Percentiles rank a stretch among this genome's conserved stretches.
Evolutionary conservation across 2,329 filamentous ascomycete species (phyloP).

Genomic region (Xylaria sp.): DNA sequence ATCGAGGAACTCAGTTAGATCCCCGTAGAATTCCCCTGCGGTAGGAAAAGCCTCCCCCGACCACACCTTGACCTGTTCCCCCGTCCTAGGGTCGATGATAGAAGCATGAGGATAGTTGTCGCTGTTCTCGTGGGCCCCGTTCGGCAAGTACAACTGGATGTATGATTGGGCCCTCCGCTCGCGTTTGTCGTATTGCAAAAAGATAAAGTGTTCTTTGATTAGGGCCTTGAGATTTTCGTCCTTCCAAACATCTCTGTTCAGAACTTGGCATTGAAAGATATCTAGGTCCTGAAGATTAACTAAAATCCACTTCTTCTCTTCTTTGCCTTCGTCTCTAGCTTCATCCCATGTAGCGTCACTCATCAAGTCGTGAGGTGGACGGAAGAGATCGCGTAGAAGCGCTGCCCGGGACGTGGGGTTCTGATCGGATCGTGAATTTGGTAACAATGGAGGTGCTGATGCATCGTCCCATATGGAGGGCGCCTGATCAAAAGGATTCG

Average conservation of each 20-base stretch:
- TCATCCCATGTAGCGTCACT: constrained; percentile 79
- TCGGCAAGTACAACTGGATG: constrained; percentile 84
- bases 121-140: constrained; percentile 73
- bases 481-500: constrained; percentile 41
- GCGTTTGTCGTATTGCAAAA: constrained; percentile 90
- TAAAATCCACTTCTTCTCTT: constrained; percentile 89
- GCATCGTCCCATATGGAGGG: constrained; percentile 42
- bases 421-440: constrained; percentile 34
- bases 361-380: constrained; percentile 92
- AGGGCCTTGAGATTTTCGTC: constrained; percentile 78
- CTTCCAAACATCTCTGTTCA: constrained; percentile 98
- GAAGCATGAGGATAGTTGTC: constrained; percentile 95
- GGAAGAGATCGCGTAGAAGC: constrained; percentile 88
- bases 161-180: constrained; percentile 80
- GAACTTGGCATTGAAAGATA: constrained; percentile 90
- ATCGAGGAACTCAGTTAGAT: constrained; percentile 95
- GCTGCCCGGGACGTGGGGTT: constrained; percentile 71
- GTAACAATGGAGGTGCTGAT: constrained; percentile 51
- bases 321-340: constrained; percentile 83
- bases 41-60: constrained; percentile 80
- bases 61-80: constrained; percentile 97
- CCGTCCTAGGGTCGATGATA: constrained; percentile 92
- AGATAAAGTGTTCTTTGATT: constrained; percentile 90
- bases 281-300: constrained; percentile 94
- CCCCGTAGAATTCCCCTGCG: constrained; percentile 82